Percentiles rank a stretch among this genome's conserved stretches.
phyloP scores from a whole-genome alignment of 2,329 filamentous ascomycete species.

The Rachicladosporium sp. region DNA sequence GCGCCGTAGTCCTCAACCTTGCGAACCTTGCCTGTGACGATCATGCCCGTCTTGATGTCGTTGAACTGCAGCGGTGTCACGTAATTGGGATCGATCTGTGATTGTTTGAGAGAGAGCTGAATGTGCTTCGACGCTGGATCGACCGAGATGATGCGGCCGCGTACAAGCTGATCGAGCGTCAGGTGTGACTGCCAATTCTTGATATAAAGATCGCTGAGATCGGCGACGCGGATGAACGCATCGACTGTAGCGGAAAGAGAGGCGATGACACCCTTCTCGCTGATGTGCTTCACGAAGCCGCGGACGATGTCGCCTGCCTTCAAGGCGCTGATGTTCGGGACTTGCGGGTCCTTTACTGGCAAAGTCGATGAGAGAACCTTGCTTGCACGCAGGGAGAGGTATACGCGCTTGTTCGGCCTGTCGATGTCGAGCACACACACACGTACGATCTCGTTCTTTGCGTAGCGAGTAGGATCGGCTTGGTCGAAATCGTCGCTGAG shows the following conservation, averaged over 20 bases:
- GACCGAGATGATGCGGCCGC: conserved; percentile 66
- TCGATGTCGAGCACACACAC: conserved; percentile 79
- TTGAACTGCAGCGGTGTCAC: conserved; percentile 58
- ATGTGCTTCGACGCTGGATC: conserved; percentile 58
- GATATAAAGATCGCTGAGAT: conserved; percentile 79
- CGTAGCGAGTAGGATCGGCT: conserved; percentile 60
- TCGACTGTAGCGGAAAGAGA: conserved; percentile 69
- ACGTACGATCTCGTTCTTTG: conserved; percentile 74
- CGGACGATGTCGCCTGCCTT: conserved; percentile 67
- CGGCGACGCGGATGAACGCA: conserved; percentile 71
- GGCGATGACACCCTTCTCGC: conserved; percentile 82
- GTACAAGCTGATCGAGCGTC: conserved; percentile 79
- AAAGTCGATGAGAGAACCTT: conserved; percentile 79
- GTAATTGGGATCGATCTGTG: conserved; percentile 68
- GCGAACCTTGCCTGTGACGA: conserved; percentile 79
- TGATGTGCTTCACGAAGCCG: conserved; percentile 83
- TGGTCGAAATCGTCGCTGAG: conserved; percentile 76
- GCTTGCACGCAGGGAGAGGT: conserved; percentile 73
- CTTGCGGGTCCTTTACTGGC: conserved; percentile 67
- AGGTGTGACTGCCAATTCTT: conserved; percentile 94
- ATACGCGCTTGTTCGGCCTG: conserved; percentile 68
- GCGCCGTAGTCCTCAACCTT: conserved; percentile 93
- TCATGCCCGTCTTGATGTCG: conserved; percentile 68
- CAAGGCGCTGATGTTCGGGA: conserved; percentile 58
- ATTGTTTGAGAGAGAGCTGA: conserved; percentile 78